These are phyloP conservation scores for Chytriomyces hyalinus DNA, from an alignment of 192 early-diverging fungal genomes.

Conservation along the genomic window DNA sequence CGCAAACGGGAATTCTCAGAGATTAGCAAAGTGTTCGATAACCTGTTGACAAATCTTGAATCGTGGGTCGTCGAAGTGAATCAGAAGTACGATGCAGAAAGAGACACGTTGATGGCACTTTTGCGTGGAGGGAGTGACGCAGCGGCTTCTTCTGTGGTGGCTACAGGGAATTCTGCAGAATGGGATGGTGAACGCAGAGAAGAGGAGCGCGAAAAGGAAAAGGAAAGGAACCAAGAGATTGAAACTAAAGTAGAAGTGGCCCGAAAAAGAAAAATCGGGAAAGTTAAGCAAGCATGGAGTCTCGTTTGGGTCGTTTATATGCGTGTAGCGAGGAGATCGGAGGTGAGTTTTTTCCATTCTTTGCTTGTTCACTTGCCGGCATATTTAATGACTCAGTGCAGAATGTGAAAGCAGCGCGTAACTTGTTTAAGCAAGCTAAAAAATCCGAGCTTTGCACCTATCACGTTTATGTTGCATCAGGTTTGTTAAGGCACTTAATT, in stretches of 20 bases:
- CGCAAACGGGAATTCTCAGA: conserved; percentile 40
- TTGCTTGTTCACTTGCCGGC: neutral
- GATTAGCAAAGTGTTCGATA: conserved; percentile 49
- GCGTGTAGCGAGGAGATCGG: conserved; percentile 75
- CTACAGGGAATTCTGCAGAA: conserved; percentile 34
- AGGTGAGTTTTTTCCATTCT: conserved; percentile 55
- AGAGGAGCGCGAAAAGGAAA: conserved; percentile 56
- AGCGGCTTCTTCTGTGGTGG: conserved; percentile 14
- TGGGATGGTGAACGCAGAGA: conserved; percentile 60
- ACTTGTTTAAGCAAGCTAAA: conserved; percentile 77
- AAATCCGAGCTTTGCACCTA: conserved; percentile 76
- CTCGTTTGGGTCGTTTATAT: conserved; percentile 90
- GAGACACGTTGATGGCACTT: conserved; percentile 35
- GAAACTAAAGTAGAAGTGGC: conserved; percentile 64
- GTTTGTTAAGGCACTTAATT: conserved; percentile 29
- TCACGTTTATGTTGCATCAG: conserved; percentile 86
- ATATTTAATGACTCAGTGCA: conserved; percentile 27
- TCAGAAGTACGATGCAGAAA: conserved; percentile 49
- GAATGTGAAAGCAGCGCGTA: conserved; percentile 74
- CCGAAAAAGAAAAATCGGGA: conserved; percentile 58
- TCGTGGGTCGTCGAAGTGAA: conserved; percentile 38
- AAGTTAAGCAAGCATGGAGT: conserved; percentile 62
- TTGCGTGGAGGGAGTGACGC: conserved; percentile 24
- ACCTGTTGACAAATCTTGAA: conserved; percentile 46
- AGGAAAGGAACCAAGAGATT: conserved; percentile 64